Evolutionary conservation across 2,329 filamentous ascomycete genomes (phyloP).

Genomic region (Fusarium sp.): DNA sequence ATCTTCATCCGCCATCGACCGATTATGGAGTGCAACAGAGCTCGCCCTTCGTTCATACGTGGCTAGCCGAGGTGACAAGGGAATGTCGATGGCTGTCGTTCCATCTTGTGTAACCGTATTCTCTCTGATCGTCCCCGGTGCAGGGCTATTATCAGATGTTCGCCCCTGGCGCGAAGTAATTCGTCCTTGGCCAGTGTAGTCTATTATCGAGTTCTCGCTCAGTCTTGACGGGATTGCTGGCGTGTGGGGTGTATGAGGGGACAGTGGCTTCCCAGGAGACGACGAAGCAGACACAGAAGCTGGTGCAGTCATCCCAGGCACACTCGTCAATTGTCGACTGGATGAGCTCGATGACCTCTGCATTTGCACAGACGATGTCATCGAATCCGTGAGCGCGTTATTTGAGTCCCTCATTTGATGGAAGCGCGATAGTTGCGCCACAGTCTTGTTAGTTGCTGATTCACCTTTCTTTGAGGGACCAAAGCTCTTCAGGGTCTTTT

Average conservation of each 20-base stretch:
- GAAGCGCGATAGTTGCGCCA: constrained; percentile 84
- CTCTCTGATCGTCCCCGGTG: constrained; percentile 50
- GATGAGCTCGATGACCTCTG: constrained; percentile 84
- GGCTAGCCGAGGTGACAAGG: constrained; percentile 72
- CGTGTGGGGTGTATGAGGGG: constrained; percentile 90
- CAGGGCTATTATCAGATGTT: constrained; percentile 39
- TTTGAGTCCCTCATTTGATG: constrained; percentile 91
- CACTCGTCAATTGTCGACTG: constrained; percentile 67
- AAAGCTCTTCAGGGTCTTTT: constrained; percentile 86
- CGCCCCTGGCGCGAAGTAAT: constrained; percentile 46
- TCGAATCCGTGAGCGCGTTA: constrained; percentile 87
- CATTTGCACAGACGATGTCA: constrained; percentile 88
- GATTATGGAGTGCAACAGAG: constrained; percentile 73
- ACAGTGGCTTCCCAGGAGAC: constrained; percentile 89
- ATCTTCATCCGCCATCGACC: constrained; percentile 65
- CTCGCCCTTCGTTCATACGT: constrained; percentile 71
- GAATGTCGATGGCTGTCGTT: constrained; percentile 77
- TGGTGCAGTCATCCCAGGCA: constrained; percentile 74
- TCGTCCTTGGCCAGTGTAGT: constrained; percentile 47
- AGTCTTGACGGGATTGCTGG: constrained; percentile 94
- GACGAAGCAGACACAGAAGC: constrained; percentile 86
- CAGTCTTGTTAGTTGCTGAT: constrained; percentile 77
- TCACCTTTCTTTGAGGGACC: constrained; percentile 74
- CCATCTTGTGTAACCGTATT: constrained; percentile 59
- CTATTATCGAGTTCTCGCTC: constrained; percentile 83